Base-by-base conservation (phyloP, 768 basidiomycete species). In the Xerocomus potaroensis region DNA sequence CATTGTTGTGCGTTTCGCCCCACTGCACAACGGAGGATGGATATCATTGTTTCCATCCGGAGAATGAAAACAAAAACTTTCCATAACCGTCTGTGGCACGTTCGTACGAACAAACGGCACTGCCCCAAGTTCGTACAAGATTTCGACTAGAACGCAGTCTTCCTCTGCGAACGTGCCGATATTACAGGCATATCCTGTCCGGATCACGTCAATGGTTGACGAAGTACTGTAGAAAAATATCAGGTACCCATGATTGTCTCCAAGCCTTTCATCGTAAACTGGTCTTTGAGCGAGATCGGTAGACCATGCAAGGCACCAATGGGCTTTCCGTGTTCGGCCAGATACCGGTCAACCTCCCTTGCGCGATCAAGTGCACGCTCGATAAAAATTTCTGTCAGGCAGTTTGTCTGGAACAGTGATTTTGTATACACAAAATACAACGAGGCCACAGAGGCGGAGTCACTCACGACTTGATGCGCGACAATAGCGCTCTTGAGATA, bases 71-170 rank as follows among this genome's bases (percentile, higher is more conserved):
- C 35, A 9, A 2, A 14, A 41, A 39, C 64, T 43, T 61, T 81
- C 85, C 84, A 87, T 83, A 10, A 88, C 67, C 0, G 86, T 85
- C 61, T 90, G 87, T 1, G 87, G 85, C 16, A 87, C 68, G 58
- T 88, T 88, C 0, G 85, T 89, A 51, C 79, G 80, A 29, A 86
- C 82, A 50, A 81, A 89, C 0, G 80, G 73, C 3, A 90, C 77
- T 1, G 87, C 89, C 2, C 90, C 89, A 10, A 73, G 70, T 5
- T 75, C 74, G 46, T 79, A 73, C 18, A 91, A 67, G 26, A 87
- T 74, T 44, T 86, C 80, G 16, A 78, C 81, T 0, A 91, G 69
- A 9, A 80, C 78, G 1, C 83, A 70, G 55, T 89, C 77, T n/a
- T 74, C 67, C 33, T 78, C 67, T 1, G 82, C 76, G 51, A 72